phyloP scores from a whole-genome alignment of 179 eudicot genomes.

The Amaranthus tricolor region DNA sequence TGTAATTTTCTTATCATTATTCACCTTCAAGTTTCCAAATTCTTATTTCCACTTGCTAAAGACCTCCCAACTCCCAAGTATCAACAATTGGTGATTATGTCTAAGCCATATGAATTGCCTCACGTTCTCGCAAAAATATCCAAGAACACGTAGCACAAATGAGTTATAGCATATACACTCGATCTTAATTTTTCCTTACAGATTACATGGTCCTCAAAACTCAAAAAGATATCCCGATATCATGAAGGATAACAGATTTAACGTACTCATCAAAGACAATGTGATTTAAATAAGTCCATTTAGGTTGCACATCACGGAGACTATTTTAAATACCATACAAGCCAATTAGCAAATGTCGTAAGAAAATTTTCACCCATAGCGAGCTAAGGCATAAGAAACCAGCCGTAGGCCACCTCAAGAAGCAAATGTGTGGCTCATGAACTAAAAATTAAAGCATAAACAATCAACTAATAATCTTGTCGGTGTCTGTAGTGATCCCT shows the following conservation, averaged over 20 bases:
- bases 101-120: too few relatives aligned
- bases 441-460: not conserved
- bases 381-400: constrained; percentile 10
- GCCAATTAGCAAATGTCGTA: constrained; percentile 13
- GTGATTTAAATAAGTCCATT: not conserved
- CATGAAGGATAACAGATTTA: not conserved
- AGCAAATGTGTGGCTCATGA: constrained; percentile 6
- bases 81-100: too few relatives aligned
- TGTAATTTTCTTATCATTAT: too few relatives aligned
- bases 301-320: constrained; percentile 3
- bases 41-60: too few relatives aligned
- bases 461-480: constrained; percentile 9
- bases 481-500: constrained; percentile 43
- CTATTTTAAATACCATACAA: not conserved
- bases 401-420: not conserved
- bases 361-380: not conserved
- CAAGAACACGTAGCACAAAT: too few relatives aligned
- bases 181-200: not conserved
- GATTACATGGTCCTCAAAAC: not conserved
- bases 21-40: too few relatives aligned
- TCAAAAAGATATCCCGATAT: not conserved
- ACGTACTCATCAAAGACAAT: not conserved
- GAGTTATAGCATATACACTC: not conserved
- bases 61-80: too few relatives aligned
- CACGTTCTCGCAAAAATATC: too few relatives aligned